phyloP scores from a whole-genome alignment of 1,284 basidiomycete species.

The Cutaneotrichosporon cutaneum region DNA sequence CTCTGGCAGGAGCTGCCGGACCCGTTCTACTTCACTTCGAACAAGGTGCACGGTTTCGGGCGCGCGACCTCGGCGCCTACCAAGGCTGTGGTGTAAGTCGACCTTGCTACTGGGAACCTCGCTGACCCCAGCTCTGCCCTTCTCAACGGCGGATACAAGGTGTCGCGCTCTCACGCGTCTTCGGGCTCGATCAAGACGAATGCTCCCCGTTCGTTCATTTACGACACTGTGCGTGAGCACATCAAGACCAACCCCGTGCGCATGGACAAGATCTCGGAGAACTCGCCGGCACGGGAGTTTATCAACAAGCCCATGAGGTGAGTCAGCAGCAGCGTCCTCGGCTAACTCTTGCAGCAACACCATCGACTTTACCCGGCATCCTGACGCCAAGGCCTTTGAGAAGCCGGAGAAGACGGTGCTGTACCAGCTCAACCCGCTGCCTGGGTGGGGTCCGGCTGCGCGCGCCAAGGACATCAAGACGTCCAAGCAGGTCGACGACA shows the following conservation, averaged over 20 bases:
- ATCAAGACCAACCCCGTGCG: conserved; percentile 73
- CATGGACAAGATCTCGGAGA: conserved; percentile 71
- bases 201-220: conserved; percentile 69
- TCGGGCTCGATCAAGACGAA: conserved; percentile 89
- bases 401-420: conserved; percentile 67
- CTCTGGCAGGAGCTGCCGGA: conserved; percentile 66
- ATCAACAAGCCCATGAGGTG: conserved; percentile 68
- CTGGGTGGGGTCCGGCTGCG: conserved; percentile 82
- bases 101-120: not conserved
- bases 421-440: conserved; percentile 87
- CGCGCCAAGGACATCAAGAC: conserved; percentile 30
- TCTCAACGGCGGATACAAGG: conserved; percentile 75
- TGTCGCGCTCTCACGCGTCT: conserved; percentile 86
- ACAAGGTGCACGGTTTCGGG: conserved; percentile 67
- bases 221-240: conserved; percentile 82
- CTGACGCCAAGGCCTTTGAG: conserved; percentile 60
- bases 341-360: conserved; percentile 56
- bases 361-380: conserved; percentile 73
- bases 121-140: conserved; percentile 68
- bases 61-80: conserved; percentile 56
- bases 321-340: conserved; percentile 28
- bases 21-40: conserved; percentile 91
- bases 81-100: conserved; percentile 65
- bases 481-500: conserved; percentile 10
- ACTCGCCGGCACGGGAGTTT: conserved; percentile 66